These are phyloP conservation scores for Dactylorhiza incarnata DNA, from an alignment of 106 monocot genomes.

Conservation along the genomic window DNA sequence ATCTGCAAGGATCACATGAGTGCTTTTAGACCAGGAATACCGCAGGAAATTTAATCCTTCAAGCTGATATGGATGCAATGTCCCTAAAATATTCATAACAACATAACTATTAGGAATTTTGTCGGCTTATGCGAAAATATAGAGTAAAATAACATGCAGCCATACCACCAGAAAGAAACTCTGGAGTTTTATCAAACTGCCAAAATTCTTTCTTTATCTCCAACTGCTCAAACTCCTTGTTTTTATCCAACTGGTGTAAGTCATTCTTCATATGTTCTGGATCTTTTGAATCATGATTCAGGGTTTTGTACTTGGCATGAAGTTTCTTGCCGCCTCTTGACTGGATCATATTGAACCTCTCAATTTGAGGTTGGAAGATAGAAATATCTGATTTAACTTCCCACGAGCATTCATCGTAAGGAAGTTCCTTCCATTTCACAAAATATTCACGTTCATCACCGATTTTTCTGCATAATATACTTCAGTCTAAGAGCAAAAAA, in stretches of 20 bases:
- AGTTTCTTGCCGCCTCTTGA: slow-evolving; percentile 44
- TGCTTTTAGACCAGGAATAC: slow-evolving; percentile 91
- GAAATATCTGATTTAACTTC: slow-evolving; percentile 78
- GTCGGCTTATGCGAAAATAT: slow-evolving; percentile 3
- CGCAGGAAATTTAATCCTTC: slow-evolving; percentile 97
- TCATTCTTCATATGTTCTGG: slow-evolving; percentile 40
- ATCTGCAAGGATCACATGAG: slow-evolving; percentile 97
- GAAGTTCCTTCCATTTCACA: slow-evolving; percentile 97
- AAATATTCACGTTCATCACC: slow-evolving; percentile 64
- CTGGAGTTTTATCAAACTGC: slow-evolving; percentile 56
- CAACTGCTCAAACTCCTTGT: slow-evolving; percentile 27
- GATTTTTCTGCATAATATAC: slow-evolving; percentile 46
- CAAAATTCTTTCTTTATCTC: slow-evolving; percentile 32
- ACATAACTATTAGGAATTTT: neutral
- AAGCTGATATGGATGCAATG: slow-evolving; percentile 94
- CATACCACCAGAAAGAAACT: slow-evolving; percentile 81
- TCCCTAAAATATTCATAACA: slow-evolving; percentile 36
- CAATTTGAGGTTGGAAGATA: slow-evolving; percentile 77
- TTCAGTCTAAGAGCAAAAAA: neutral
- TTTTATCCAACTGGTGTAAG: slow-evolving; percentile 41
- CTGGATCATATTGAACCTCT: slow-evolving; percentile 53
- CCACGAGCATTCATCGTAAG: slow-evolving; percentile 94
- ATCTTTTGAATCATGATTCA: slow-evolving; percentile 41
- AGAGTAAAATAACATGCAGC: neutral
- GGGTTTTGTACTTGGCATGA: slow-evolving; percentile 35